These are phyloP conservation scores for Capronia coronata DNA, from an alignment of 2,329 filamentous ascomycete genomes.

Conservation along the genomic window DNA sequence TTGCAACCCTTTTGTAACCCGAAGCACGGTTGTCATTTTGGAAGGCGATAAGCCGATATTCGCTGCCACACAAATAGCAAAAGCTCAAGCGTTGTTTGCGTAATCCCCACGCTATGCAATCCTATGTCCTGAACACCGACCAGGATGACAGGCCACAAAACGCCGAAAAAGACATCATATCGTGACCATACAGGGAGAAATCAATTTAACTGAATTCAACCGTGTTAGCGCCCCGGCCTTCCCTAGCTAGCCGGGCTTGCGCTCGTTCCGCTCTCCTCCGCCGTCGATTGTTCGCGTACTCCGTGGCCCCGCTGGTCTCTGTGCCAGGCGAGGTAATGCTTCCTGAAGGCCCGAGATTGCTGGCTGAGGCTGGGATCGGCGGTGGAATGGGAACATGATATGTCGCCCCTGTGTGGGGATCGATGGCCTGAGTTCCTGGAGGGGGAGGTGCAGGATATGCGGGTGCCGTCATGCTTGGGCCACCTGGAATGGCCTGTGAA, in stretches of 20 bases:
- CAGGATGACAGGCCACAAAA: too few relatives aligned
- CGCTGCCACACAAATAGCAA: too few relatives aligned
- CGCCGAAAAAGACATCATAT: too few relatives aligned
- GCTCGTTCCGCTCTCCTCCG: constrained; percentile 49
- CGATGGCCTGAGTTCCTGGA: constrained; percentile 17
- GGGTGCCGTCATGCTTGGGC: background rate
- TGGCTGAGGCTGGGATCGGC: constrained; percentile 37
- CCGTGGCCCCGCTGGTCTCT: constrained; percentile 39
- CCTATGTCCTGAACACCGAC: too few relatives aligned
- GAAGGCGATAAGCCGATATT: too few relatives aligned
- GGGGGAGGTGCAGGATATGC: constrained; percentile 24
- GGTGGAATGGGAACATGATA: constrained; percentile 32
- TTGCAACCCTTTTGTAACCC: too few relatives aligned
- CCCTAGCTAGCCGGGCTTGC: constrained; percentile 41
- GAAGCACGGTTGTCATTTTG: too few relatives aligned
- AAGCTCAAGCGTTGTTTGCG: too few relatives aligned
- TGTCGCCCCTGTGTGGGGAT: constrained; percentile 17
- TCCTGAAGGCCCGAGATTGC: constrained; percentile 38
- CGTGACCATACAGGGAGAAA: too few relatives aligned
- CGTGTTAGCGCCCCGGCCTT: constrained; percentile 30
- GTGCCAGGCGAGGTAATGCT: constrained; percentile 43
- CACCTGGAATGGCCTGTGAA: constrained; percentile 3
- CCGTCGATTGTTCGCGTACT: constrained; percentile 50
- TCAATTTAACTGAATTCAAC: constrained; percentile 26
- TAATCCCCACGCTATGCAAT: too few relatives aligned